Evolutionary conservation across 345 rosid species (phyloP).

Genomic region (Populus nigra): DNA sequence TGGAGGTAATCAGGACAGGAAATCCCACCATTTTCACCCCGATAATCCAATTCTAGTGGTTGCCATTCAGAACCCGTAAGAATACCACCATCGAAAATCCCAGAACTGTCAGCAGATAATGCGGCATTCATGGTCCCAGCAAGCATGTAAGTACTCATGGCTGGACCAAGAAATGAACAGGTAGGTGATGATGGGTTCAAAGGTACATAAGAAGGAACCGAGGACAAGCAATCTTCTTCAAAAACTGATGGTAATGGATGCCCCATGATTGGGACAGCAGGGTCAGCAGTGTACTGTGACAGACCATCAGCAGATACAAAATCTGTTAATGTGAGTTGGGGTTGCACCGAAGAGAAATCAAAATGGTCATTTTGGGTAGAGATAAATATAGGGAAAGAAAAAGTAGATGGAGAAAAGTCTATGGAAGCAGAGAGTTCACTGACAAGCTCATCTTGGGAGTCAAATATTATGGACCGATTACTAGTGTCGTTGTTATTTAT

Average conservation of each 20-base stretch:
- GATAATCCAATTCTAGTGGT: slow-evolving; percentile 50
- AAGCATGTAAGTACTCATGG: slow-evolving; percentile 39
- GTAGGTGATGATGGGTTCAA: slow-evolving; percentile 57
- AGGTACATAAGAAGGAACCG: slow-evolving; percentile 60
- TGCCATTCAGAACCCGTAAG: slow-evolving; percentile 52
- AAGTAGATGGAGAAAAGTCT: slow-evolving; percentile 66
- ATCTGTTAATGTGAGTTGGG: slow-evolving; percentile 31
- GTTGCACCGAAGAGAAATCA: slow-evolving; percentile 51
- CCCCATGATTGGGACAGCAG: slow-evolving; percentile 29
- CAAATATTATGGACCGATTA: slow-evolving; percentile 51
- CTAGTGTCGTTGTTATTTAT: slow-evolving; percentile 26
- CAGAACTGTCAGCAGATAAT: slow-evolving; percentile 44
- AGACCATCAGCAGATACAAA: slow-evolving; percentile 31
- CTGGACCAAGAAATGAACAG: slow-evolving; percentile 47
- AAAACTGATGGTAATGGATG: slow-evolving; percentile 44
- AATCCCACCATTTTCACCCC: slow-evolving; percentile 63
- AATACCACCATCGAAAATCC: slow-evolving; percentile 37
- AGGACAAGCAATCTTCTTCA: slow-evolving; percentile 74
- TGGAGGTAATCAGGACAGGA: slow-evolving; percentile 49
- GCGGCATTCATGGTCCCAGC: slow-evolving; percentile 37
- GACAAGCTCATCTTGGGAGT: slow-evolving; percentile 62
- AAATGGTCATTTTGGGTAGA: slow-evolving; percentile 49
- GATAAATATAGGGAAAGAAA: slow-evolving; percentile 46
- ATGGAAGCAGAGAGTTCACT: slow-evolving; percentile 78
- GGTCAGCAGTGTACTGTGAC: slow-evolving; percentile 29